Conservation (phyloP, 1,139 yeast genomes). For the Trichomonascaceae sp. region DNA sequence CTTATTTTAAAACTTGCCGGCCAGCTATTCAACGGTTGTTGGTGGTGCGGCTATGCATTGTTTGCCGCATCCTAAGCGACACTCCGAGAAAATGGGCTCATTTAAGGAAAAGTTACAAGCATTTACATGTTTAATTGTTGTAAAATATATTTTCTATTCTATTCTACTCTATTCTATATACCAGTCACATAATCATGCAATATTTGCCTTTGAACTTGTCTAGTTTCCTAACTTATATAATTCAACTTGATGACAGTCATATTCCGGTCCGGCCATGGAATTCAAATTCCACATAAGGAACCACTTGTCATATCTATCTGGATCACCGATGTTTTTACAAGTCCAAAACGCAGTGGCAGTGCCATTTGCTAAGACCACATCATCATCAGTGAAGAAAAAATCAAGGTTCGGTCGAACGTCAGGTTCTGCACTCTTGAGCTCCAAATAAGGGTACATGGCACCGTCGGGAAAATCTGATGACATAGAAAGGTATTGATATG, state of each 20-base stretch:
- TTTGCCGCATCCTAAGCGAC: too few relatives aligned
- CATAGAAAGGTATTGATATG: background rate
- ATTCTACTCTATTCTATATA: too few relatives aligned
- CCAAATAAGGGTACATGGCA: background rate
- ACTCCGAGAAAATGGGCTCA: too few relatives aligned
- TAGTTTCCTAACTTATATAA: background rate
- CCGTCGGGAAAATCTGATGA: background rate
- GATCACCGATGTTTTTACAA: constrained; percentile 40
- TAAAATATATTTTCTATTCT: too few relatives aligned
- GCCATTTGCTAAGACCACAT: constrained; percentile 30
- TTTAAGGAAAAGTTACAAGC: too few relatives aligned
- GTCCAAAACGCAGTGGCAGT: constrained; percentile 36
- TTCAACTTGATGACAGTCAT: background rate
- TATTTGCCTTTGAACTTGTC: too few relatives aligned
- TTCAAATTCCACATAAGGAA: background rate
- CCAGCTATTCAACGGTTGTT: too few relatives aligned
- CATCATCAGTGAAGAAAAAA: background rate
- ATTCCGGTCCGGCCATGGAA: background rate
- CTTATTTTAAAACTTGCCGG: too few relatives aligned
- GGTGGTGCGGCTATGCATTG: too few relatives aligned
- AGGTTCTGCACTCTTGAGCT: background rate
- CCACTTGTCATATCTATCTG: constrained; percentile 35
- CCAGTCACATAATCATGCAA: too few relatives aligned
- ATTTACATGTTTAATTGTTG: too few relatives aligned
- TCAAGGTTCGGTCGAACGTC: background rate